These are phyloP conservation scores for Sicyos baderoa DNA, from an alignment of 306 rosid species.

Conservation along the genomic window DNA sequence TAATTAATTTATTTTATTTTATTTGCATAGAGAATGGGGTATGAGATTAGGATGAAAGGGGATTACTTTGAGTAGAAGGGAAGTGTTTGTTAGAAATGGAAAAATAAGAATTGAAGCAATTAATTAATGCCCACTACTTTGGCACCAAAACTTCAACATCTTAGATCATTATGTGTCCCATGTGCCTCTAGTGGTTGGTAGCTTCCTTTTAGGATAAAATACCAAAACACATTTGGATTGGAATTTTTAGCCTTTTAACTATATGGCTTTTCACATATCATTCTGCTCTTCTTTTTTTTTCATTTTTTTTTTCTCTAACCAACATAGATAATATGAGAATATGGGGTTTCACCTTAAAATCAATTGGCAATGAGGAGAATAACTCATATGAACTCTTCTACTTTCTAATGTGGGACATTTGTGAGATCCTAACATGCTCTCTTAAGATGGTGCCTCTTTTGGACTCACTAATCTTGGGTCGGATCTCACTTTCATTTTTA, in stretches of 20 bases:
- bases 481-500: too few species aligned
- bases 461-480: too few species aligned
- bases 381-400: too few species aligned
- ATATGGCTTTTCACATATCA: background rate
- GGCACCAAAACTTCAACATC: slow-evolving; percentile 5
- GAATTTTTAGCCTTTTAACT: background rate
- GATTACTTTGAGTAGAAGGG: slow-evolving; percentile 11
- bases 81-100: slow-evolving; percentile 17
- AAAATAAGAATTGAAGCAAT: background rate
- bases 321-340: too few species aligned
- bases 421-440: too few species aligned
- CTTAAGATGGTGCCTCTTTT: too few species aligned
- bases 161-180: slow-evolving; percentile 6
- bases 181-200: slow-evolving; percentile 6
- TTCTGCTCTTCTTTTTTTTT: too few species aligned
- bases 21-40: background rate
- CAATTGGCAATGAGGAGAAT: too few species aligned
- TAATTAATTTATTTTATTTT: too few species aligned
- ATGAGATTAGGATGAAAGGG: background rate
- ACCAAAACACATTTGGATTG: background rate
- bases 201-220: slow-evolving; percentile 1
- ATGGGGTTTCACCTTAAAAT: too few species aligned
- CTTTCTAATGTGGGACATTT: too few species aligned
- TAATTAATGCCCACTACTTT: background rate
- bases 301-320: too few species aligned